Percentiles rank a stretch among this genome's conserved stretches.
Conservation (phyloP, 805 yeast species). For the Yamadazyma insecticola region DNA sequence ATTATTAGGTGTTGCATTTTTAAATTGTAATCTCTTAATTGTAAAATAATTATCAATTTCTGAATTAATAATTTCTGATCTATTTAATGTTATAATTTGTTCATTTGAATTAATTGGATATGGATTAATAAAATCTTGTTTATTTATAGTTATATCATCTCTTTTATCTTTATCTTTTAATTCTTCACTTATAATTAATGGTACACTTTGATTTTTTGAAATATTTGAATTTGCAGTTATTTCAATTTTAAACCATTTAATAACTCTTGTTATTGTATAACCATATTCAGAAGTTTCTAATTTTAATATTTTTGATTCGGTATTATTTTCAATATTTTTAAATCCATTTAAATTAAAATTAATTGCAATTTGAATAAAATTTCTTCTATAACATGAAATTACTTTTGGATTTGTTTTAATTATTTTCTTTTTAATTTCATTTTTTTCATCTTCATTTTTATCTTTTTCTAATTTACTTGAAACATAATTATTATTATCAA, state of each 20-base stretch:
- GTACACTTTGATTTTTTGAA: conserved; percentile 24
- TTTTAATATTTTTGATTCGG: conserved; percentile 24
- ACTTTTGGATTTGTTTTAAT: conserved; percentile 26
- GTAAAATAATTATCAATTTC: conserved; percentile 27
- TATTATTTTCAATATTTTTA: conserved; percentile 8
- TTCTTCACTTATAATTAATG: conserved; percentile 23
- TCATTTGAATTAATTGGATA: conserved; percentile 14
- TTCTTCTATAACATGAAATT: conserved; percentile 43
- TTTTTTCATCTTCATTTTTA: conserved; percentile 2
- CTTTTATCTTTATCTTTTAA: conserved; percentile 10
- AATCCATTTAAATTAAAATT: conserved; percentile 27
- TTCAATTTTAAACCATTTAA: conserved; percentile 34
- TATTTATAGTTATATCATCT: conserved; percentile 5
- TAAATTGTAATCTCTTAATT: conserved; percentile 43
- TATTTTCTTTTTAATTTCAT: conserved; percentile 6
- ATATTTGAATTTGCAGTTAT: conserved; percentile 32
- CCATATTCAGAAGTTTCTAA: conserved; percentile 33
- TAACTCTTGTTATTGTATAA: conserved; percentile 30
- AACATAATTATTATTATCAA: conserved; percentile 33
- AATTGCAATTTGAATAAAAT: conserved; percentile 32
- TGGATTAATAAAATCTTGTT: conserved; percentile 13
- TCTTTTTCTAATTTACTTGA: conserved; percentile 6
- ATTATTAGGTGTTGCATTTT: conserved; percentile 49
- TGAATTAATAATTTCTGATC: conserved; percentile 16
- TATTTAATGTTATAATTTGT: conserved; percentile 23